Base-by-base conservation (phyloP, 2,329 filamentous ascomycete genomes). In the Emmonsia crescens region DNA sequence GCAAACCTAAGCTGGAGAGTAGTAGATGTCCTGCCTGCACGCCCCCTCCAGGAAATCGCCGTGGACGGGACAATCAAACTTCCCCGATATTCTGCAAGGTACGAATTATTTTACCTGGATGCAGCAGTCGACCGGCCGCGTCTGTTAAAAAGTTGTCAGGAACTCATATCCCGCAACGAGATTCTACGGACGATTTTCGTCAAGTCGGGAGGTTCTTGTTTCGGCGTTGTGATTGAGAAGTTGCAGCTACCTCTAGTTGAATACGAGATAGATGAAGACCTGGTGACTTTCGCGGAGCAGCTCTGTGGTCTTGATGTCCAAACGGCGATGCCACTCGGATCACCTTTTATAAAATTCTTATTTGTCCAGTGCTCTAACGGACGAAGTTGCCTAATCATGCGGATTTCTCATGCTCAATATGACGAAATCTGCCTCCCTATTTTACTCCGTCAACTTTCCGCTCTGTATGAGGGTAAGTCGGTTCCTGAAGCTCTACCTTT, bases 321-420 rank as follows among this genome's bases (percentile, higher is more conserved):
- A 67, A 77, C 76, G 0, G 74, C 73, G 31, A 81, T 83, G 73
- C 79, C 80, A 0, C 74, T 79, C 0, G 83, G 83, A 3, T 81
- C 80, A 0, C 72, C 79, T 9, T 85, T 85, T 64, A 76, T 81
- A 60, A 82, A 82, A 63, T 83, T 80, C 76, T 76, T 82, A 67
- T 77, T 78, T 55, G 69, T 82, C 36, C 69, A 73, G 55, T 69
- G 69, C 33, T 63, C 58, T 9, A 59, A 65, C 19, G 67, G 68
- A 9, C 64, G 69, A 5, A 69, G 69, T 2, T 73, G 72, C 33
- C 77, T 86, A n/a, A 69, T 80, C 57, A 78, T 85, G 72, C 80
- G 83, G 63, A 80, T 86, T 61, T 85, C 83, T 0, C 84, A 86
- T 68, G 80, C 83, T 0, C 83, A 86, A 65, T 86, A 86, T 70